Evolutionary conservation across 1,284 basidiomycete genomes (phyloP).

Genomic region (Hemileia vastatrix): DNA sequence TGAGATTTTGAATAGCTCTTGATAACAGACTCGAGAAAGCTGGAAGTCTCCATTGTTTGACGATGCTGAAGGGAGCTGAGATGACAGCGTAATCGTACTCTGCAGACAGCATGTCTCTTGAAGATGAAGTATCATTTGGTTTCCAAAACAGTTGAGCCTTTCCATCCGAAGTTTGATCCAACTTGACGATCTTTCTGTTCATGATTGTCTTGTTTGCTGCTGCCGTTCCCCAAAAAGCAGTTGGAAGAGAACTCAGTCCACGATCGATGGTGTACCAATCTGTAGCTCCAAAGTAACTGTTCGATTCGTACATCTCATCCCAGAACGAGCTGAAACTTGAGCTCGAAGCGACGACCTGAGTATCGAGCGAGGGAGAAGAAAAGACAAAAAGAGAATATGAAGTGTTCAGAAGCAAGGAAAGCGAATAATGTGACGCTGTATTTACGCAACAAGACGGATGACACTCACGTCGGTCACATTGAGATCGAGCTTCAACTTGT

Average conservation of each 20-base stretch:
- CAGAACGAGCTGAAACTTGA: slow-evolving; percentile 21
- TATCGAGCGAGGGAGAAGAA: not conserved
- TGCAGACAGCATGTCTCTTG: slow-evolving; percentile 22
- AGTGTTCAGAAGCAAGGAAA: too few relatives aligned
- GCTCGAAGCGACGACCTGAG: not conserved
- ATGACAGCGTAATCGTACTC: slow-evolving; percentile 33
- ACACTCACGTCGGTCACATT: too few relatives aligned
- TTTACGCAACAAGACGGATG: too few relatives aligned
- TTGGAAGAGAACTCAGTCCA: slow-evolving; percentile 28
- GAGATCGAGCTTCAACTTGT: too few relatives aligned
- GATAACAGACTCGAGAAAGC: slow-evolving; percentile 25
- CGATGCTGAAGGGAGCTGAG: slow-evolving; percentile 32
- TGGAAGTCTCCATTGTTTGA: slow-evolving; percentile 27
- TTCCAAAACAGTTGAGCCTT: slow-evolving; percentile 26
- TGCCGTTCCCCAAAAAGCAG: slow-evolving; percentile 24
- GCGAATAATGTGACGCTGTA: too few relatives aligned
- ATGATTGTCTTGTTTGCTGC: slow-evolving; percentile 27
- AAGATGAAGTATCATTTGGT: slow-evolving; percentile 24
- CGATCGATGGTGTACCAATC: slow-evolving; percentile 32
- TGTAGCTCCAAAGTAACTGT: slow-evolving; percentile 30
- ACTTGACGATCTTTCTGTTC: slow-evolving; percentile 27
- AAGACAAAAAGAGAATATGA: not conserved
- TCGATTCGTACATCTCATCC: slow-evolving; percentile 30
- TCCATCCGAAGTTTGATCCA: slow-evolving; percentile 27
- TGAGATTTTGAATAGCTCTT: slow-evolving; percentile 28